phyloP scores from a whole-genome alignment of 108 stramenopile species.

The Conticribra weissflogii region DNA sequence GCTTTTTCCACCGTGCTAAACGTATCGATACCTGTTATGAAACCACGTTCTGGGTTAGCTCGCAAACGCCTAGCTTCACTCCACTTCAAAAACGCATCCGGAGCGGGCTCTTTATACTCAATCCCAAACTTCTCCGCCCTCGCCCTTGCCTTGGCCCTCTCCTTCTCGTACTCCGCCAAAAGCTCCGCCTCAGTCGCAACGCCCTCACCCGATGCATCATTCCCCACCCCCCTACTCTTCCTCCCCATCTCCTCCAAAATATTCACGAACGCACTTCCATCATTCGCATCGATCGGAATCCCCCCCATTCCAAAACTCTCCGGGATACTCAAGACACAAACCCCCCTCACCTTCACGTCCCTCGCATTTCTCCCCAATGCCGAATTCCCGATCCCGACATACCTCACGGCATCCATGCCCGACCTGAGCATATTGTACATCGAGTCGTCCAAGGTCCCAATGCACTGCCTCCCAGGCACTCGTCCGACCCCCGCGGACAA shows the following conservation, averaged over 20 bases:
- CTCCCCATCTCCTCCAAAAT: constrained; percentile 31
- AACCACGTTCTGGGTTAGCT: constrained; percentile 67
- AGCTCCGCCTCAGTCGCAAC: constrained; percentile 55
- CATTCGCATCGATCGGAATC: constrained; percentile 41
- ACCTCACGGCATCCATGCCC: constrained; percentile 56
- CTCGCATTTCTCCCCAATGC: constrained; percentile 50
- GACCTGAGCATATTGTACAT: constrained; percentile 61
- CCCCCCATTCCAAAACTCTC: constrained; percentile 36
- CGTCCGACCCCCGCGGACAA: constrained; percentile 59
- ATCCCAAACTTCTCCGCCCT: constrained; percentile 81
- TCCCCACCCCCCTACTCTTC: background rate
- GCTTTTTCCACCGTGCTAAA: constrained; percentile 64
- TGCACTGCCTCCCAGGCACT: constrained; percentile 53
- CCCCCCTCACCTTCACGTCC: constrained; percentile 55
- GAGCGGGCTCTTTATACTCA: constrained; percentile 66
- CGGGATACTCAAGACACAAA: constrained; percentile 52
- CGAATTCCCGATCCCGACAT: constrained; percentile 70
- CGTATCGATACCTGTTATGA: constrained; percentile 81
- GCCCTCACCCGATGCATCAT: constrained; percentile 8
- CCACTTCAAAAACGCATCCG: constrained; percentile 77
- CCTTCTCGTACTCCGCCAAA: constrained; percentile 70
- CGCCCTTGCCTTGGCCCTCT: constrained; percentile 66
- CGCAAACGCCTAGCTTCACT: constrained; percentile 66
- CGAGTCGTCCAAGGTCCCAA: constrained; percentile 64
- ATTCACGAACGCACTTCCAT: constrained; percentile 32